Percentiles rank a stretch among this genome's conserved stretches.
Conservation (phyloP, 2,329 filamentous ascomycete genomes). For the Ophiostoma triangulosporum region DNA sequence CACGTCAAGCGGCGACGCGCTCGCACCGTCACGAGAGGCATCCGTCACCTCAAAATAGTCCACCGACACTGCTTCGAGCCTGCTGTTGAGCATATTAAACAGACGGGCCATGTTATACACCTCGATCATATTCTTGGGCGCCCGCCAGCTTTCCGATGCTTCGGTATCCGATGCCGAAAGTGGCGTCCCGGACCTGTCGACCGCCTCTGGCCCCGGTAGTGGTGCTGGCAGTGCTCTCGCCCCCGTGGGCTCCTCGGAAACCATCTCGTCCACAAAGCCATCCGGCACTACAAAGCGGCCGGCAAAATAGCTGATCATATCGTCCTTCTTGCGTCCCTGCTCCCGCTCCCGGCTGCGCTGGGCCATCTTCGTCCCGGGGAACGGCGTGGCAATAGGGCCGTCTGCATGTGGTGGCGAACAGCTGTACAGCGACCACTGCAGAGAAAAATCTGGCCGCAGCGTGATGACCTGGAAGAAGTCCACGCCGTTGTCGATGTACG, state of each 20-base stretch:
- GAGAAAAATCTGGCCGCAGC: background rate
- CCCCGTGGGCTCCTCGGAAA: background rate
- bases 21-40: background rate
- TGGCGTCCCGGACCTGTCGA: too few relatives aligned
- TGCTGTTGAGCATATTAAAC: background rate
- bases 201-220: background rate
- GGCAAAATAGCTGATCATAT: conserved; percentile 12
- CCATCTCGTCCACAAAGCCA: conserved; percentile 25
- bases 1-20: conserved; percentile 3
- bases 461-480: background rate
- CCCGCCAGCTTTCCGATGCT: background rate
- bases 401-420: background rate
- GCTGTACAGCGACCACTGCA: conserved; percentile 1
- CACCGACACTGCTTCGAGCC: background rate
- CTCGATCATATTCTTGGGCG: background rate
- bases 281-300: conserved; percentile 22
- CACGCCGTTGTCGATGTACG: background rate
- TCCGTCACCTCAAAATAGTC: background rate
- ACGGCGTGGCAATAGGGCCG: background rate
- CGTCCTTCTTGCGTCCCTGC: background rate
- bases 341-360: conserved; percentile 9
- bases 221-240: background rate
- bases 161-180: background rate
- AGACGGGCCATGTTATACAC: conserved; percentile 6
- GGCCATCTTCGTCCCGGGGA: background rate